Base-by-base conservation (phyloP, 225 moss, liverwort and hornwort genomes). In the Climacium dendroides region DNA sequence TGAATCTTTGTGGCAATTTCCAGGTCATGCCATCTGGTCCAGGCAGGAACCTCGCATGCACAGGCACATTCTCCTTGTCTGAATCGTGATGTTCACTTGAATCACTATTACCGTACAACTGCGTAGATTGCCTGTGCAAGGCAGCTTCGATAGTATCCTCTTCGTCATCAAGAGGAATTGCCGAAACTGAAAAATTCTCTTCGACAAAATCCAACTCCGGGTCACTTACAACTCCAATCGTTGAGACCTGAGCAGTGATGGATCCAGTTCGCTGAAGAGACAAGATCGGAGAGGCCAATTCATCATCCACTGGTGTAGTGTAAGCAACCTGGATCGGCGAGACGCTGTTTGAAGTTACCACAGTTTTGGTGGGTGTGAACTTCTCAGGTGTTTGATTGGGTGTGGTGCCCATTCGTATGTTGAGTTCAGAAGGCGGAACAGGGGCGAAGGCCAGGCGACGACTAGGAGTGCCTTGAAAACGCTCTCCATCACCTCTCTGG, bases 11-110 rank as follows among this genome's bases (percentile, higher is more conserved):
- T 11, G 82, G 79, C 57, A 43, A 77, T 55, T 65, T 91, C 83
- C 81, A 62, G 25, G 66, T 80, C n/a, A 65, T 85, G 76, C 78
- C 54, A 43, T 73, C 89, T 54, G 84, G 63, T 83, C 87, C 85
- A 87, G 69, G 87, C 53, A 74, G n/a, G 30, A 62, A 66, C 39
- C 82, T 86, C 69, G 88, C 80, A 71, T 58, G 73, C 48, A 83
- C 86, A 80, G 83, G 85, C 67, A 92, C 85, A 70, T 97, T 97
- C 89, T 97, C 97, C 81, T 97, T 97, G 37, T 96, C 93, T 16
- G 96, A 93, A 81, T 92, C 90, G 77, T 92, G 81, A 82, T 95
- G 90, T 53, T 92, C 92, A 70, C 88, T 91, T 13, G 89, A 85
- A 88, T 82, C 91, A 77, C 92, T 93, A 15, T 82, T 72, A 41